These are phyloP conservation scores for Backusella mclennaniae DNA, from an alignment of 192 early-diverging fungal species.

Conservation along the genomic window DNA sequence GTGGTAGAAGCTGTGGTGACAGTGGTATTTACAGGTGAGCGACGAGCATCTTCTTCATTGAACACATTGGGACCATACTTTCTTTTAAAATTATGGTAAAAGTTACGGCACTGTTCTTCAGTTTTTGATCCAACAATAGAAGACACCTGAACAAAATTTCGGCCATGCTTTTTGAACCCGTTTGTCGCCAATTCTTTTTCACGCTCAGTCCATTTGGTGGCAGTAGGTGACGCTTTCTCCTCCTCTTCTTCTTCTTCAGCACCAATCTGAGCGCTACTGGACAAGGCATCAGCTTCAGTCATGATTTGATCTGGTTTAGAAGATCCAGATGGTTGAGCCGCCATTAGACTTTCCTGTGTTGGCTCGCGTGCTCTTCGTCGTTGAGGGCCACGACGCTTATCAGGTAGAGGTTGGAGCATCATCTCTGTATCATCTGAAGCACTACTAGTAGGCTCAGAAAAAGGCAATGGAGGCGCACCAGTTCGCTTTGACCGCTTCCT, in stretches of 20 bases:
- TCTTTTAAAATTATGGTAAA: slow-evolving; percentile 74
- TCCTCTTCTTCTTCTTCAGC: slow-evolving; percentile 22
- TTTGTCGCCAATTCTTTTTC: slow-evolving; percentile 62
- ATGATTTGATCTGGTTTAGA: background rate
- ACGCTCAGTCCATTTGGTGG: slow-evolving; percentile 51
- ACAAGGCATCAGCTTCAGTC: slow-evolving; percentile 15
- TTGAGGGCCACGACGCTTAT: background rate
- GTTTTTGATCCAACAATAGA: slow-evolving; percentile 74
- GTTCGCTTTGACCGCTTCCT: slow-evolving; percentile 3
- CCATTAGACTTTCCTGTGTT: background rate
- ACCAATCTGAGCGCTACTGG: background rate
- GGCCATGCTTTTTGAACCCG: slow-evolving; percentile 63
- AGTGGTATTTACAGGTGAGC: background rate
- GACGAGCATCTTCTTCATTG: slow-evolving; percentile 37
- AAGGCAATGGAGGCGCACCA: background rate
- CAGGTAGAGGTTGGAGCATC: background rate
- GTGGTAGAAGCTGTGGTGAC: background rate
- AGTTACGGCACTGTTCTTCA: slow-evolving; percentile 74
- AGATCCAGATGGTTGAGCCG: background rate
- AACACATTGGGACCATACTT: slow-evolving; percentile 58
- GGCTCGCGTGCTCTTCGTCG: slow-evolving; percentile 11
- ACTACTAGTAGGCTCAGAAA: background rate
- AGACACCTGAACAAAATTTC: slow-evolving; percentile 73
- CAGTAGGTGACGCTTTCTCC: slow-evolving; percentile 17
- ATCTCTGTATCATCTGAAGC: slow-evolving; percentile 3